Percentiles rank a stretch among this genome's conserved stretches.
Evolutionary conservation across 352 stramenopile genomes (phyloP).

Genomic region (Pythium myriotylum): DNA sequence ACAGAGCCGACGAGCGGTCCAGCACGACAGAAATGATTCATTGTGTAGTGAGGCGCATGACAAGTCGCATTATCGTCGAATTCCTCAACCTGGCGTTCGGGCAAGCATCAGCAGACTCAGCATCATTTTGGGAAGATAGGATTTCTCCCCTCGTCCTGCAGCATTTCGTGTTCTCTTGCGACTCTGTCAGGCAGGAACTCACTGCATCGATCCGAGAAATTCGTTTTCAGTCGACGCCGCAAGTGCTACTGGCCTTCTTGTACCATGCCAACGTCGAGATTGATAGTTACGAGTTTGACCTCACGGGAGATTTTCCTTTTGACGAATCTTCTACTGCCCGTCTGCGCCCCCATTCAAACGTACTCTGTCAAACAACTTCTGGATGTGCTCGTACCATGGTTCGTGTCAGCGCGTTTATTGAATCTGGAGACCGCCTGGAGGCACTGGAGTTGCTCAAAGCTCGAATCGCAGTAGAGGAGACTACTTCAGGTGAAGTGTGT

Average conservation of each 20-base stretch:
- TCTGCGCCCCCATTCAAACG: neutral
- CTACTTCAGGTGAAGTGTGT: neutral
- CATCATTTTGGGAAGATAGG: conserved; percentile 49
- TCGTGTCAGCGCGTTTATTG: neutral
- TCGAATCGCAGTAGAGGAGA: conserved; percentile 5
- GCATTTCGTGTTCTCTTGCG: conserved; percentile 44
- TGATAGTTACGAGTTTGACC: conserved; percentile 22
- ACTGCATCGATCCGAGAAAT: neutral
- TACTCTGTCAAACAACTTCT: conserved; percentile 9
- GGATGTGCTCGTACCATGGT: neutral
- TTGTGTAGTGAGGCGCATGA: conserved; percentile 7
- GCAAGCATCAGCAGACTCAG: conserved; percentile 30
- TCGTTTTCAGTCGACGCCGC: conserved; percentile 32
- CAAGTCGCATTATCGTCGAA: conserved; percentile 31
- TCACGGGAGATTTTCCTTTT: conserved; percentile 4
- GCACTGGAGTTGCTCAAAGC: conserved; percentile 5
- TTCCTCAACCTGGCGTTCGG: conserved; percentile 69
- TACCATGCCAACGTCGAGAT: conserved; percentile 37
- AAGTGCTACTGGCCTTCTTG: conserved; percentile 55
- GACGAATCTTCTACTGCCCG: neutral
- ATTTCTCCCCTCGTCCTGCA: conserved; percentile 45
- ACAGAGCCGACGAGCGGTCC: too few relatives aligned
- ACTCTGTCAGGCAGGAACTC: neutral
- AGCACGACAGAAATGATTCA: too few relatives aligned
- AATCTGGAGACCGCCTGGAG: neutral